Evolutionary conservation across 2,329 filamentous ascomycete genomes (phyloP).

Genomic region (Zymoseptoria ardabiliae): DNA sequence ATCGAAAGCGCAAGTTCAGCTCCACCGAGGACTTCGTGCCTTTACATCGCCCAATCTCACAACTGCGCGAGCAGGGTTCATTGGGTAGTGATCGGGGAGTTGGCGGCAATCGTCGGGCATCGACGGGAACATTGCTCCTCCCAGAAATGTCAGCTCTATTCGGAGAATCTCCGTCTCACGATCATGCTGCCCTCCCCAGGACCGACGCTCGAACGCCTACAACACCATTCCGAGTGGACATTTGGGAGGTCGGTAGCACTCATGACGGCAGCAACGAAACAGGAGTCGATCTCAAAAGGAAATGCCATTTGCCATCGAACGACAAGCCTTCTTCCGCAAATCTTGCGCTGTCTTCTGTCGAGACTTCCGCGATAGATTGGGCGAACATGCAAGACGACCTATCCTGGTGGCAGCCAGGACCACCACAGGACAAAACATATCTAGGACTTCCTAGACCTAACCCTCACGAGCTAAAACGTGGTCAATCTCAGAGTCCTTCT

Average conservation of each 20-base stretch:
- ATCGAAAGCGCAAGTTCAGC: conserved; percentile 4
- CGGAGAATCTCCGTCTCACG: no score
- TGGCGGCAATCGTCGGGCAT: background rate
- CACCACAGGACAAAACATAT: background rate
- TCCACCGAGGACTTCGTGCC: background rate
- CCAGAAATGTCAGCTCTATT: background rate
- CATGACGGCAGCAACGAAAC: background rate
- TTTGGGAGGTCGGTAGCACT: background rate
- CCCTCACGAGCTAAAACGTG: background rate
- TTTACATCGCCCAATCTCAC: background rate
- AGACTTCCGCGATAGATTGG: background rate
- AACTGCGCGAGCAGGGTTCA: background rate
- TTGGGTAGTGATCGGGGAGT: background rate
- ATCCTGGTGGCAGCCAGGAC: background rate
- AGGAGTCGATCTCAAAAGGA: background rate
- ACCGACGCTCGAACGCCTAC: background rate
- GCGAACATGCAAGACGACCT: background rate
- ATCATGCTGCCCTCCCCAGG: background rate
- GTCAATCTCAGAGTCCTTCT: background rate
- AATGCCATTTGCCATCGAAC: background rate
- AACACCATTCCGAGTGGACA: background rate
- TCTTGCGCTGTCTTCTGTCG: background rate
- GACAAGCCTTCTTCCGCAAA: background rate
- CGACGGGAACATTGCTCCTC: background rate
- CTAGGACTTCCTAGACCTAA: background rate